These are phyloP conservation scores for Botrytis deweyae DNA, from an alignment of 2,329 filamentous ascomycete species.

Conservation along the genomic window DNA sequence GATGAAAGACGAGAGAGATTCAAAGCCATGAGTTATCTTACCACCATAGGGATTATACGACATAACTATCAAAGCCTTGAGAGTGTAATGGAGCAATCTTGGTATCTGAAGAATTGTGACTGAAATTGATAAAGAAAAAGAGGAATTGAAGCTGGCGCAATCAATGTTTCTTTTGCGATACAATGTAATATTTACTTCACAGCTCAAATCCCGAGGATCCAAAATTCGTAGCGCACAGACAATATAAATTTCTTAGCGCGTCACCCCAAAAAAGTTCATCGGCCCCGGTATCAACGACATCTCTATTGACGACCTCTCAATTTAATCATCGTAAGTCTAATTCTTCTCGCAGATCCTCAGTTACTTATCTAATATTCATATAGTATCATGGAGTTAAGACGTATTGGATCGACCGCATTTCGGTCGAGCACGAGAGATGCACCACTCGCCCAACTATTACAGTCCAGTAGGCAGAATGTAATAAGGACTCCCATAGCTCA, in stretches of 20 bases:
- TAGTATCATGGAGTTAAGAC: slow-evolving; percentile 40
- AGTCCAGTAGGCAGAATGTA: not conserved
- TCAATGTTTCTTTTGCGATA: not conserved
- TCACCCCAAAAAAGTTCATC: slow-evolving; percentile 17
- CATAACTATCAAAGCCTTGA: slow-evolving; percentile 29
- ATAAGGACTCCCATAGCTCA: not conserved
- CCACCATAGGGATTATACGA: slow-evolving; percentile 42
- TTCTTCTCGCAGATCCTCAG: slow-evolving; percentile 21
- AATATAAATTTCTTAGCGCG: slow-evolving; percentile 18
- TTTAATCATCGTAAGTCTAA: slow-evolving; percentile 28
- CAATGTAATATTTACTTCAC: not conserved
- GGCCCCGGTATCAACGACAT: slow-evolving; percentile 28
- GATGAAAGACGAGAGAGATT: slow-evolving; percentile 3
- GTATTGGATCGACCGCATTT: slow-evolving; percentile 10
- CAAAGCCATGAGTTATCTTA: slow-evolving; percentile 20
- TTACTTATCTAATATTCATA: slow-evolving; percentile 21
- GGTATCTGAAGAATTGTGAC: not conserved
- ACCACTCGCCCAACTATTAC: not conserved
- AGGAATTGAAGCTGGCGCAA: slow-evolving; percentile 10
- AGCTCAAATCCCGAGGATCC: not conserved
- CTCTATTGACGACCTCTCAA: slow-evolving; percentile 19
- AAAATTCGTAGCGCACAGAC: slow-evolving; percentile 20
- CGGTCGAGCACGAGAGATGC: slow-evolving; percentile 11
- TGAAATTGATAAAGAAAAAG: not conserved
- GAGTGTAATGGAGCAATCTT: not conserved